Conservation (phyloP, 768 basidiomycete genomes). For the Tulasnella sp. region DNA sequence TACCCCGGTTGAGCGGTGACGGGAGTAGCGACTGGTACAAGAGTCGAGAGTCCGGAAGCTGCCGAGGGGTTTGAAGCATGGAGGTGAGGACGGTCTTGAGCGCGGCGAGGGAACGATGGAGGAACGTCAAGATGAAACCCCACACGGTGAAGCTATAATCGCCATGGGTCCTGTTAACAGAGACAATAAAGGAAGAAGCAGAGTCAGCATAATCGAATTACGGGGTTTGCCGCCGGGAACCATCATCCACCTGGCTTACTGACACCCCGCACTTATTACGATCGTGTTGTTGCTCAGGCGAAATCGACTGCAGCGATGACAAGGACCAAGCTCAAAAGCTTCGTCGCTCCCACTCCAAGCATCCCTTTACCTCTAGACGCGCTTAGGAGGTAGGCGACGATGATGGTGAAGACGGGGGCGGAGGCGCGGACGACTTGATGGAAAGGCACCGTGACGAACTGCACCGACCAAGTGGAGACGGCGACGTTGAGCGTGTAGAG, state of each 20-base stretch:
- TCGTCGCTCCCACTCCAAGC: conserved; percentile 55
- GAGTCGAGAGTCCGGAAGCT: background rate
- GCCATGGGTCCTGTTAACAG: conserved; percentile 73
- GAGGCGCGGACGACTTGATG: conserved; percentile 96
- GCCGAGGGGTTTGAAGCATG: conserved; percentile 58
- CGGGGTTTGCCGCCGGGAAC: background rate
- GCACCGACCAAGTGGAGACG: conserved; percentile 86
- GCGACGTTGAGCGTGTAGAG: conserved; percentile 94
- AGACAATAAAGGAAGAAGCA: conserved; percentile 3
- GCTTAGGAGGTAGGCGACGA: conserved; percentile 72
- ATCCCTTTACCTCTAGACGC: conserved; percentile 46
- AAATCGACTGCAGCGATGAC: conserved; percentile 90
- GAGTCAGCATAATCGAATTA: background rate
- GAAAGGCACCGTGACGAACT: conserved; percentile 92
- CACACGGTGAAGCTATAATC: conserved; percentile 82
- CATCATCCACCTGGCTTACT: conserved; percentile 39
- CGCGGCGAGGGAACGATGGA: conserved; percentile 84
- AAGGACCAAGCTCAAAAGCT: conserved; percentile 74
- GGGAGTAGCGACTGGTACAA: background rate
- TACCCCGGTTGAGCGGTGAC: background rate
- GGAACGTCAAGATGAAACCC: conserved; percentile 84
- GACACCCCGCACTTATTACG: conserved; percentile 66
- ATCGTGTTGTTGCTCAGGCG: conserved; percentile 58
- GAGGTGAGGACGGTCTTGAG: conserved; percentile 93
- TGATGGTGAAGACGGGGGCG: conserved; percentile 91